Conservation (phyloP, 306 rosid species). For the Casuarina equisetifolia region DNA sequence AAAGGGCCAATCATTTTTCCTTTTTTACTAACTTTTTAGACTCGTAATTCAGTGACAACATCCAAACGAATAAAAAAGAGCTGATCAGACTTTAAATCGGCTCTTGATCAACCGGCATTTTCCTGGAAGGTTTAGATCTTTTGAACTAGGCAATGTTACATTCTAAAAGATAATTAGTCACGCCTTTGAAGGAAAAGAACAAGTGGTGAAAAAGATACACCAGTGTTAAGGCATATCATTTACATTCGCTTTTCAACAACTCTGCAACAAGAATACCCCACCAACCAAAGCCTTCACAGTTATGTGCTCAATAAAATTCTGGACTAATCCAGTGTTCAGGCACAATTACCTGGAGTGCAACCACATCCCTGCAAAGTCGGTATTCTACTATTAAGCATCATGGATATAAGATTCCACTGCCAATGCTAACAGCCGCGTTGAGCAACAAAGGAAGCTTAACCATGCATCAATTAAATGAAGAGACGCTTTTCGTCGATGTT, state of each 20-base stretch:
- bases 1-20: neutral
- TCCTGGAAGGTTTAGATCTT: neutral
- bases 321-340: neutral
- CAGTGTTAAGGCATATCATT: neutral
- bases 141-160: neutral
- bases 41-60: neutral
- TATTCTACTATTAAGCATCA: neutral
- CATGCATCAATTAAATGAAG: neutral
- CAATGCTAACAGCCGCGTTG: neutral
- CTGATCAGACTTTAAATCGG: too few relatives aligned
- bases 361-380: neutral
- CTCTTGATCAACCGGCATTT: neutral
- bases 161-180: neutral
- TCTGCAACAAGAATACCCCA: neutral
- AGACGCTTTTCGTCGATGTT: neutral
- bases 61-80: neutral
- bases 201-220: too few relatives aligned
- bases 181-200: too few relatives aligned
- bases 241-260: neutral
- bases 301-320: neutral
- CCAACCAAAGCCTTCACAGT: neutral
- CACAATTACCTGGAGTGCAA: neutral
- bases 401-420: neutral
- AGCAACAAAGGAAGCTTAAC: neutral
- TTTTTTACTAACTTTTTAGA: neutral